Conservation (phyloP, 306 rosid species). For the Prunus campanulata region DNA sequence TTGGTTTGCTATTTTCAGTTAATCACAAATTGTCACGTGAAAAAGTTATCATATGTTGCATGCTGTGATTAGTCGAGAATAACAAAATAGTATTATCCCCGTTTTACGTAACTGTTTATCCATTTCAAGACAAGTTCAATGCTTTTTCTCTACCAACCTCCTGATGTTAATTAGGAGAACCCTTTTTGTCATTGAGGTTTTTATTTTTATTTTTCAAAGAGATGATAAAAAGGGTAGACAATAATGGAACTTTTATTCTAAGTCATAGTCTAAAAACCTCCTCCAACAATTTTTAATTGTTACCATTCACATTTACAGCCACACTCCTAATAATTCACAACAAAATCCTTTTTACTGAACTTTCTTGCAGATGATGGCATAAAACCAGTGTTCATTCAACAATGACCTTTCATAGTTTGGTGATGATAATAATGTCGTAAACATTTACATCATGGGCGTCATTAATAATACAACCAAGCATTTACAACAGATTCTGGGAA, state of each 20-base stretch:
- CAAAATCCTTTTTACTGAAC: background rate
- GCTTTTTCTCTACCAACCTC: background rate
- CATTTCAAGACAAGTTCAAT: background rate
- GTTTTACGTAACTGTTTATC: too few relatives aligned
- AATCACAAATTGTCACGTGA: too few relatives aligned
- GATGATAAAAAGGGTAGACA: background rate
- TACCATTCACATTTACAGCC: background rate
- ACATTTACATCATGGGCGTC: background rate
- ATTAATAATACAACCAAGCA: background rate
- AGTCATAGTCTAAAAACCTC: background rate
- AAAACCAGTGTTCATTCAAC: too few relatives aligned
- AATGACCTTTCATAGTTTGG: too few relatives aligned
- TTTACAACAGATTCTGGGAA: background rate
- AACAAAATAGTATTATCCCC: too few relatives aligned
- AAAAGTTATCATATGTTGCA: too few relatives aligned
- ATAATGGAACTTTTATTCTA: background rate
- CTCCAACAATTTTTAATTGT: too few relatives aligned
- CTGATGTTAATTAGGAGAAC: background rate
- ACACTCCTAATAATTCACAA: background rate
- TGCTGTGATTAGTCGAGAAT: too few relatives aligned
- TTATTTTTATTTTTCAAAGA: background rate
- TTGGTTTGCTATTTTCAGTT: too few relatives aligned
- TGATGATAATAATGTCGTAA: background rate
- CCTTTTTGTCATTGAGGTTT: background rate
- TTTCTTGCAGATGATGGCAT: background rate